Base-by-base conservation (phyloP, 768 basidiomycete species). In the Lactarius evosmus region DNA sequence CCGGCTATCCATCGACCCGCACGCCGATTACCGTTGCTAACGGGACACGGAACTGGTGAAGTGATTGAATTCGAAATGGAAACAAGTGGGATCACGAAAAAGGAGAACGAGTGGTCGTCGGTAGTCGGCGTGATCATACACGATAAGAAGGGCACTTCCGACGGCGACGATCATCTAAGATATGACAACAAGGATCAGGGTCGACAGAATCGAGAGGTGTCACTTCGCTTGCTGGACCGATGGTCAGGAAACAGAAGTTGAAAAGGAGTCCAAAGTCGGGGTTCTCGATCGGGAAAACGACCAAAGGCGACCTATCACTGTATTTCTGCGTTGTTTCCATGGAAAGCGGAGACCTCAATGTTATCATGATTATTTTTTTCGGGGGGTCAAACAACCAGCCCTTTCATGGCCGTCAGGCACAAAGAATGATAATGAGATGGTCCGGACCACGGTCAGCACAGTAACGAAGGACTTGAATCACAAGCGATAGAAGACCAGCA, bases 81-180 rank as follows among this genome's bases (percentile, higher is more conserved):
- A 34, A 9, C 38, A 32, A 29, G 9, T 54, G 27, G 34, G 58
- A 60, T 64, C 63, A 63, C 32, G 11, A 30, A 25, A 49, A 63
- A 40, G 50, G 50, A 57, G 40, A 27, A 29, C 4, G 49, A 25
- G n/a, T 50, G 29, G 53, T 64, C 11, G 58, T 54, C 58, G 53
- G 63, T 51, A 27, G 27, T 51, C 58, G 52, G 62, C 27, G 34
- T 55, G 59, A 64, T 55, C n/a, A 19, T 55, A 33, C 22, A 27
- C 44, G 33, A 63, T 63, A 34, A 54, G 49, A 17, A 44, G 52
- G 40, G 27, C 72, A 85, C 85, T 66, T 84, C 44, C 22, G 44
- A n/a, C 40, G 36, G 7, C 85, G 25, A 83, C 83, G 60, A 86
- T 82, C 85, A 85, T 76, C 72, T 87, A 85, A 38, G 71, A 69